Evolutionary conservation across 148 eudicot genomes (phyloP).

Genomic region (Polygonum maritimum): DNA sequence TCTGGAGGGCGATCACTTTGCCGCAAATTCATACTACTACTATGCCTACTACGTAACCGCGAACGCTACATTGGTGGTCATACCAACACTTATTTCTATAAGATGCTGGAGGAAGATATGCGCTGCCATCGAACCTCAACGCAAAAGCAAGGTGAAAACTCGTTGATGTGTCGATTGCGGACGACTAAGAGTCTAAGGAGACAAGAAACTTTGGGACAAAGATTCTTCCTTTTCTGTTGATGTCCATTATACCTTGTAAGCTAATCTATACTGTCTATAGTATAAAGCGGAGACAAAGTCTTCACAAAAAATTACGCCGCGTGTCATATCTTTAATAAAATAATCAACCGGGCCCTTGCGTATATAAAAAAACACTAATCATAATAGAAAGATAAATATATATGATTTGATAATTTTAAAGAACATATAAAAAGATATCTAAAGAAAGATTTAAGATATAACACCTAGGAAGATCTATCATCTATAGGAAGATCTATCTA

Average conservation of each 20-base stretch:
- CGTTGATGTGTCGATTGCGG: conserved; percentile 15
- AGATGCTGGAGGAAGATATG: conserved; percentile 83
- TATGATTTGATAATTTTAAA: too few relatives aligned
- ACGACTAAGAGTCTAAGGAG: background rate
- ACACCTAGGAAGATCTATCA: too few relatives aligned
- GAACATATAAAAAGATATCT: too few relatives aligned
- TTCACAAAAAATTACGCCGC: too few relatives aligned
- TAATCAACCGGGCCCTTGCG: too few relatives aligned
- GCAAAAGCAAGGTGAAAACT: conserved; percentile 48
- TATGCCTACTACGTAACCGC: conserved; percentile 64
- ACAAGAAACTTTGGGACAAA: background rate
- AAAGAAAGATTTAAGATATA: too few relatives aligned
- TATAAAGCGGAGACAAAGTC: too few relatives aligned
- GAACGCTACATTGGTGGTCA: conserved; percentile 64
- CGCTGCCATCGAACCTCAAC: conserved; percentile 32
- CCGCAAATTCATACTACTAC: conserved; percentile 39
- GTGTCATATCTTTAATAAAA: too few relatives aligned
- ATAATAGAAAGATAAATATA: too few relatives aligned
- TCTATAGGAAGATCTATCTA: too few relatives aligned
- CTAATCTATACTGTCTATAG: too few relatives aligned
- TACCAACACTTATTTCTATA: background rate
- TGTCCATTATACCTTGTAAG: background rate
- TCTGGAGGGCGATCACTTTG: conserved; percentile 73
- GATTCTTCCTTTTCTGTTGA: background rate
- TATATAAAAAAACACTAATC: too few relatives aligned